Evolutionary conservation across 352 stramenopile species (phyloP).

Genomic region (Phytopythium helicoides): DNA sequence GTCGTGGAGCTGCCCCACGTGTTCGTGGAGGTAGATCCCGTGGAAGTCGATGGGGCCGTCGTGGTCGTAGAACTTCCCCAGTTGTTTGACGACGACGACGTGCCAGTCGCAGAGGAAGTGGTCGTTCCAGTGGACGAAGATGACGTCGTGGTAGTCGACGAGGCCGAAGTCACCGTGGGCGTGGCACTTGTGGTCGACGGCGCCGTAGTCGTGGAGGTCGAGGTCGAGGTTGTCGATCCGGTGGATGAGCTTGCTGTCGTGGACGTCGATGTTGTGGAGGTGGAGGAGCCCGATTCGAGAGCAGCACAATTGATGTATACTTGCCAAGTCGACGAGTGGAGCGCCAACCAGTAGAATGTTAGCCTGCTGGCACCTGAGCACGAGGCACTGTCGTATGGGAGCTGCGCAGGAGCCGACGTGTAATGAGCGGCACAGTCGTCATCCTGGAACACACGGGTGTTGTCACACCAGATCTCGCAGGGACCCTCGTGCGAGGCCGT

Average conservation of each 20-base stretch:
- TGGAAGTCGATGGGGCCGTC: neutral
- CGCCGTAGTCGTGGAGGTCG: conserved; percentile 6
- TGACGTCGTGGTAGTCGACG: conserved; percentile 6
- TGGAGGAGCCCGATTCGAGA: conserved; percentile 15
- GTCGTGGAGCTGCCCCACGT: conserved; percentile 2
- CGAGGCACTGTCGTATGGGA: conserved; percentile 21
- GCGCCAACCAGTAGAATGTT: conserved; percentile 29
- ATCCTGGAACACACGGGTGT: conserved; percentile 29
- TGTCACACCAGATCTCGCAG: conserved; percentile 40
- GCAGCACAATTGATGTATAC: conserved; percentile 26
- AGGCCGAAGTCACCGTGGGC: no score
- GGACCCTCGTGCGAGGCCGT: conserved; percentile 28
- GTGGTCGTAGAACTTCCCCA: neutral
- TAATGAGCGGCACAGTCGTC: conserved; percentile 26
- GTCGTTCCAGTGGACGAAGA: conserved; percentile 1
- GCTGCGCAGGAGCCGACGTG: conserved; percentile 19
- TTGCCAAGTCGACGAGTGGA: conserved; percentile 32
- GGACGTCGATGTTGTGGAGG: conserved; percentile 10
- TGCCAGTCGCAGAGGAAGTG: conserved; percentile 7
- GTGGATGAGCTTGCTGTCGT: conserved; percentile 12
- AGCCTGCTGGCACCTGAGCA: conserved; percentile 20
- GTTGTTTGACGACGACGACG: conserved; percentile 1
- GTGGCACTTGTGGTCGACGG: no score
- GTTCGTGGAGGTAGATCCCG: neutral
- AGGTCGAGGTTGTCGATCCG: conserved; percentile 9